Evolutionary conservation across 139 green algal genomes (phyloP), one percentile per base, ranked within the genome.

Genomic region (Chlorella vulgaris): DNA sequence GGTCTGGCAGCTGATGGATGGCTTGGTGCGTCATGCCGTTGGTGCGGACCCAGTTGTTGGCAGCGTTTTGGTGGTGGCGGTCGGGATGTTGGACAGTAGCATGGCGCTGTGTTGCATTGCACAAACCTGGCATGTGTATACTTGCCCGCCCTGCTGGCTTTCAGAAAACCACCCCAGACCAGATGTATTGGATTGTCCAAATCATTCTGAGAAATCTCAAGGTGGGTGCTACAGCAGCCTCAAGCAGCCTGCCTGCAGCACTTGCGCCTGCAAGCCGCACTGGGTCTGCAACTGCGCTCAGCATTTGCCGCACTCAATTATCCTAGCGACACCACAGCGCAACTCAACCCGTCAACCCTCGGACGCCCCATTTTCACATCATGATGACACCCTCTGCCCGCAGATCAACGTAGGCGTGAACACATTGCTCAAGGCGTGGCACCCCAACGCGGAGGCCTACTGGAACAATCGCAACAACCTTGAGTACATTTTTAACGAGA

Each of bases 141-240:
- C 47, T 55, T 55, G 15, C 15, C 47, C 13, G 15, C 10, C 10
- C 47, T 55, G 47, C 13, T 24, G 47, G 47, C 13, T 15, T 24
- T 55, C 73, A 79, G 73, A 35, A 31, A 18, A 79, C 73, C 73
- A 79, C 88, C 13, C 70, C 90, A 1, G 38, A 28, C 5, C 86
- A 94, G 83, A 92, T 95, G 83, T 86, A 86, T 21, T 96, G 90
- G 91, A 83, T 97, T 33, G 58, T 88, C 21, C 62, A 83, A 42
- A 92, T 97, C 63, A 91, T 97, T 22, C 78, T 97, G 33, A 90
- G 90, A 60, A 88, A 92, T 40, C 62, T 93, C 8, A 94, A 94
- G 90, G 82, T 90, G 35, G 26, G 80, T n/a, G n/a, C n/a, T 7
- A 24, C 7, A 28, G 78, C 40, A 68, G 7, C 1, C 38, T 15